Evolutionary conservation across 2,329 filamentous ascomycete species (phyloP).

Genomic region (Xylariaceae sp.): DNA sequence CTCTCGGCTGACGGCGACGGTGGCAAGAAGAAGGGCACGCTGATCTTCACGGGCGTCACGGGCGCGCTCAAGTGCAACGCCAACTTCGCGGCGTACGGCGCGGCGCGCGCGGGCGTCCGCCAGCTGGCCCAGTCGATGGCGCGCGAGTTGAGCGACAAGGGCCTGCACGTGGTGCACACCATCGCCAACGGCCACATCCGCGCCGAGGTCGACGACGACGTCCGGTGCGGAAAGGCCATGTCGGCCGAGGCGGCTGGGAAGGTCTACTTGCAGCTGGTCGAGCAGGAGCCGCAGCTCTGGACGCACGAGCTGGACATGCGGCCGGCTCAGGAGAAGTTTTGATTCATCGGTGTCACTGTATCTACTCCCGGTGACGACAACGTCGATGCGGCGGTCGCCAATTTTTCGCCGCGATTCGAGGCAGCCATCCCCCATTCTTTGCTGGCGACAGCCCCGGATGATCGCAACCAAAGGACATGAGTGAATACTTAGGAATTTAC

Average conservation of each 20-base stretch:
- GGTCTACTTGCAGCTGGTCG: slow-evolving; percentile 43
- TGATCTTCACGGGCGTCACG: not conserved
- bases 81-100: not conserved
- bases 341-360: too few species aligned
- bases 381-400: too few species aligned
- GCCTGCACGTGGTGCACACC: slow-evolving; percentile 41
- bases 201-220: slow-evolving; percentile 33
- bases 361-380: too few species aligned
- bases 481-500: too few species aligned
- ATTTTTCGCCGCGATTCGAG: too few species aligned
- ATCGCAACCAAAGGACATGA: too few species aligned
- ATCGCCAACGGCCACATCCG: slow-evolving; percentile 48
- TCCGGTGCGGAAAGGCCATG: slow-evolving; percentile 45
- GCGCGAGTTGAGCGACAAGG: not conserved
- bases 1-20: too few species aligned
- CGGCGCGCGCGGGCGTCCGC: not conserved
- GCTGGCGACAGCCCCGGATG: too few species aligned
- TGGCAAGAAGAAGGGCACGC: too few species aligned
- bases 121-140: not conserved
- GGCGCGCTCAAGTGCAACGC: not conserved
- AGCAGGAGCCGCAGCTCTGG: slow-evolving; percentile 5
- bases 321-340: slow-evolving; percentile 20
- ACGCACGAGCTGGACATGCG: slow-evolving; percentile 4
- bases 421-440: too few species aligned
- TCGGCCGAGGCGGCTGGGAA: slow-evolving; percentile 24